Conservation (phyloP, 2,329 filamentous ascomycete species). For the Monilinia polystroma region DNA sequence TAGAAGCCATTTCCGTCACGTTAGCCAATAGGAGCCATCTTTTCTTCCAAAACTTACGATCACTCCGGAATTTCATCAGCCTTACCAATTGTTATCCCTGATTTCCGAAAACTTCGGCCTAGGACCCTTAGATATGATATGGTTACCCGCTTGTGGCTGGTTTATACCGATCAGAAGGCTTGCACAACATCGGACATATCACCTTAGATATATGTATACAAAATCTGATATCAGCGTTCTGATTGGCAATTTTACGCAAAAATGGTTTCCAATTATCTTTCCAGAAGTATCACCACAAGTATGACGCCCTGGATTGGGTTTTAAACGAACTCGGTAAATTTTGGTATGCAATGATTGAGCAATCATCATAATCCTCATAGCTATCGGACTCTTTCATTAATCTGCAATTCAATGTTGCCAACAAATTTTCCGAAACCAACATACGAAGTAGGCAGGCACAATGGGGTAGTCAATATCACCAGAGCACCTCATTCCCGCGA, state of each 20-base stretch:
- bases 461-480: slow-evolving; percentile 4
- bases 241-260: slow-evolving; percentile 21
- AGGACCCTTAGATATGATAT: not conserved
- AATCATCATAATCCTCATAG: not conserved
- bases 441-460: not conserved
- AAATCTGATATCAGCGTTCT: slow-evolving; percentile 3
- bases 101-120: not conserved
- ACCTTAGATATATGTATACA: not conserved
- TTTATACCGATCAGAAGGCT: slow-evolving; percentile 13
- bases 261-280: not conserved
- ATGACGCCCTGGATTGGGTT: slow-evolving; percentile 15
- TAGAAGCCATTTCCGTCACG: not conserved
- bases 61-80: slow-evolving; percentile 21
- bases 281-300: not conserved
- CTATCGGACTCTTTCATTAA: not conserved
- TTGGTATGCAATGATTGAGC: not conserved
- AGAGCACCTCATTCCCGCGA: not conserved
- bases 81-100: slow-evolving; percentile 24
- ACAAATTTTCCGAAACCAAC: not conserved
- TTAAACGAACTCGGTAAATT: slow-evolving; percentile 8
- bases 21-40: not conserved
- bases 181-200: slow-evolving; percentile 15
- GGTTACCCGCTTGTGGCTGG: slow-evolving; percentile 9
- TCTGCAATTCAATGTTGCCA: not conserved
- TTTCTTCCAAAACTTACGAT: not conserved